Base-by-base conservation (phyloP, 768 basidiomycete genomes). In the Boletus tomentosulus region DNA sequence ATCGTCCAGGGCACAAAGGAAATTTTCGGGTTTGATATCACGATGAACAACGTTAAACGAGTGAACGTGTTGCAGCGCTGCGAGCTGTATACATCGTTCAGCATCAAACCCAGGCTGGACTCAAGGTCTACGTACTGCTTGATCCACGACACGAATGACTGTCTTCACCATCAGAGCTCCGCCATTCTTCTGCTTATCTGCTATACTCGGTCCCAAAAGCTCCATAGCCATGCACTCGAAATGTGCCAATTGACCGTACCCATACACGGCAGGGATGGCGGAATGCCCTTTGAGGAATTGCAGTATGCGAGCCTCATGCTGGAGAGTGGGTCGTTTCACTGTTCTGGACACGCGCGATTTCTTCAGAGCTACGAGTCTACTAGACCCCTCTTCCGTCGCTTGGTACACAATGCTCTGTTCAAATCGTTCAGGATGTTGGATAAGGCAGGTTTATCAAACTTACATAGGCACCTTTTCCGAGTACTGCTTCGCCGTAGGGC, bases 191-290 rank as follows among this genome's bases (percentile, higher is more conserved):
- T 15, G 34, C 42, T 54, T 50, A 48, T 62, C 61, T 50, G 48
- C 56, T 30, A 71, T 31, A 54, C 51, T 48, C 2, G 34, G 12
- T 19, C 53, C 53, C 9, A 45, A 34, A 34, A 34, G 34, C 25
- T 53, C 68, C 61, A 72, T 62, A 35, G 71, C 62, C n/a, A 72
- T 24, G 51, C 66, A 73, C 55, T 74, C 73, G 44, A 73, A 74
- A 56, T 73, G 69, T 12, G 57, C 50, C n/a, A 66, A 54, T 24
- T 59, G 68, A 41, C 65, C 66, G 48, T 70, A 70, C 15, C 61
- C 71, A 60, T 66, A 62, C 12, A 72, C 42, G n/a, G 34, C 44
- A 8, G 71, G 73, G 39, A 73, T 71, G 7, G 68, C 63, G 5
- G 59, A 53, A 30, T 71, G 71, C 19, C 68, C 69, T 59, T 63